phyloP scores from a whole-genome alignment of 2,329 filamentous ascomycete genomes.

The Diaporthe sp. region DNA sequence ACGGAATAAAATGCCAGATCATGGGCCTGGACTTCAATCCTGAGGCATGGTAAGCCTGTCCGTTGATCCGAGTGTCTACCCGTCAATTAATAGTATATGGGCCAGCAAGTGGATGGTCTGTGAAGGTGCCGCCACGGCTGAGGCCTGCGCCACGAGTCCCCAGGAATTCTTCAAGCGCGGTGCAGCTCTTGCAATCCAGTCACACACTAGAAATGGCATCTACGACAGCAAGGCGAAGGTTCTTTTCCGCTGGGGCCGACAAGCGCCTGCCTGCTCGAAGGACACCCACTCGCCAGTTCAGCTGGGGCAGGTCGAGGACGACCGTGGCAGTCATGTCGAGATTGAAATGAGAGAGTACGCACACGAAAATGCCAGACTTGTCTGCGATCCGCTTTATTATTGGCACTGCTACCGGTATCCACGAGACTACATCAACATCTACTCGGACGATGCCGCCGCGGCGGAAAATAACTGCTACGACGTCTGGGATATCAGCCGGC shows the following conservation, averaged over 20 bases:
- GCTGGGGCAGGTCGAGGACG: background rate
- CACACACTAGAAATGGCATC: background rate
- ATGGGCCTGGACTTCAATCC: background rate
- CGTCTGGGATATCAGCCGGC: background rate
- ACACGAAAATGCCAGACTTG: background rate
- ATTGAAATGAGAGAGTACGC: background rate
- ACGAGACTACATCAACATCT: background rate
- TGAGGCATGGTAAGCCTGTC: background rate
- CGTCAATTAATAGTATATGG: background rate
- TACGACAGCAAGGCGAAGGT: background rate
- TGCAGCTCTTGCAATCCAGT: background rate
- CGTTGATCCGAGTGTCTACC: no score
- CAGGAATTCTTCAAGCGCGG: background rate
- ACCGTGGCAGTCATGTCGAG: background rate
- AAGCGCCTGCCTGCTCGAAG: background rate
- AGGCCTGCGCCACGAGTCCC: background rate
- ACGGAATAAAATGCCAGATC: background rate
- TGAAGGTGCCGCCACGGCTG: background rate
- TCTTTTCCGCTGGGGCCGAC: background rate
- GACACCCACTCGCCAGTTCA: background rate
- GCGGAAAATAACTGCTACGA: conserved; percentile 3
- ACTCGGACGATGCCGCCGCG: background rate
- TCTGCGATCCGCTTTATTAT: background rate
- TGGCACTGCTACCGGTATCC: background rate
- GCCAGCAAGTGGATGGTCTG: conserved; percentile 20